Evolutionary conservation across 2,329 filamentous ascomycete genomes (phyloP), one percentile per base, ranked within the genome.

Genomic region (Exophiala sideris): DNA sequence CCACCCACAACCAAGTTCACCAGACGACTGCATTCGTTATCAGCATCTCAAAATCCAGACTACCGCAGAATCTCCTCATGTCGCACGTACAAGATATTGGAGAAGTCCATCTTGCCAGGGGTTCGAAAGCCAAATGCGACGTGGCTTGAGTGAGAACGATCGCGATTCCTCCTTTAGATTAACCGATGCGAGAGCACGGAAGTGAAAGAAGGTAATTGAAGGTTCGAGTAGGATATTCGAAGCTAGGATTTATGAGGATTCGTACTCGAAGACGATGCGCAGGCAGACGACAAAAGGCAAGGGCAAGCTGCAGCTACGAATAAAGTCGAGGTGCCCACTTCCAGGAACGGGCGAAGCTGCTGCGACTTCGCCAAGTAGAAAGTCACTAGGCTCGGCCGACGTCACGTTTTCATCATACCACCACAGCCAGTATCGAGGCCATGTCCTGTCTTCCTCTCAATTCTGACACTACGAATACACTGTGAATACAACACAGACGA

Each of bases 1-100:
- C 86, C 86, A 66, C 86, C 94, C 61, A 95, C 85, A 66, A 79
- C 89, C 73, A 99, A 79, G 81, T 99, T 99, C 72, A 95, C 89
- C 69, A 97, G 84, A 69, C 94, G 94, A 78, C 94, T 97, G 71
- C 38, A 48, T 42, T 41, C 38, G 18, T 21, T 18, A 42, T 56
- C 45, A 59, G 50, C 33, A 41, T 38, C 16, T 45, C 12, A n/a
- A 5, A 35, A 40, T 34, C 29, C n/a, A 32, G 33, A n/a, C 24
- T 36, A n/a, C 35, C 32, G 7, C 8, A 9, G 12, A 14, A 12
- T 24, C 11, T 10, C n/a, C 35, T 24, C 44, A n/a, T 29, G 46
- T 18, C 36, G 33, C 38, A 39, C 88, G 77, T 80, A 95, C 90
- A 95, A 95, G 71, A 85, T 86, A 75, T 95, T 90, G 60, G 89